Base-by-base conservation (phyloP, 2,329 filamentous ascomycete species). In the Thelonectria discophora region DNA sequence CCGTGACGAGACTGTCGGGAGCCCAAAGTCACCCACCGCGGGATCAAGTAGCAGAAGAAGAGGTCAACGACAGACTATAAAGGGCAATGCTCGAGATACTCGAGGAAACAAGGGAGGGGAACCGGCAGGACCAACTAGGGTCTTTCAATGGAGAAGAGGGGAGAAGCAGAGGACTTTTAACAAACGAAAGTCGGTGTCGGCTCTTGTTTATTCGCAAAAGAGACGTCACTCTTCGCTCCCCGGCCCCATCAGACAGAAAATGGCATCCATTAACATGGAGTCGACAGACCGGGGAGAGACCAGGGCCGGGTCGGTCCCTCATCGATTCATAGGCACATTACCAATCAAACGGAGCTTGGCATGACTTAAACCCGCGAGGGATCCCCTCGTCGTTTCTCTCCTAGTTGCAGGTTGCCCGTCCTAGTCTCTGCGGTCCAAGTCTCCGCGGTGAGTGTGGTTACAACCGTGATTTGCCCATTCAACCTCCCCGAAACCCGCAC, bases 1-100 rank as follows among this genome's bases (percentile, higher is more conserved):
- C 67, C 60, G 10, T 12, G n/a, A 40, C 20, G 9, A 61, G 65
- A 64, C 61, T 64, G 17, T 60, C 63, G 63, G 69, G 67, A 70
- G 69, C 69, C 69, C 69, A 66, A 62, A 64, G 69, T 71, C 67
- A 66, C 67, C 69, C 67, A 56, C 59, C 69, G 67, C 69, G 69
- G 30, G 21, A 46, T 39, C 13, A 30, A 54, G 17, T 30, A 10
- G 21, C 13, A 40, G 17, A 3, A 11, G 20, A 30, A 46, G 13
- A 39, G 27, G 32, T 21, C 43, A 45, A 43, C 24, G 18, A 37
- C 17, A 27, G 18, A 40, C 27, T 24, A 45, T 46, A 43, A 37
- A 45, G 27, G 40, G 37, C n/a, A 53, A 13, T 21, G 24, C 34
- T 21, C 34, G 37, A 40, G 13, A 47, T 48, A 13, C 21, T 27